Conservation (phyloP, 1,139 yeast species). For the Suzukiozyma palmioleophila region DNA sequence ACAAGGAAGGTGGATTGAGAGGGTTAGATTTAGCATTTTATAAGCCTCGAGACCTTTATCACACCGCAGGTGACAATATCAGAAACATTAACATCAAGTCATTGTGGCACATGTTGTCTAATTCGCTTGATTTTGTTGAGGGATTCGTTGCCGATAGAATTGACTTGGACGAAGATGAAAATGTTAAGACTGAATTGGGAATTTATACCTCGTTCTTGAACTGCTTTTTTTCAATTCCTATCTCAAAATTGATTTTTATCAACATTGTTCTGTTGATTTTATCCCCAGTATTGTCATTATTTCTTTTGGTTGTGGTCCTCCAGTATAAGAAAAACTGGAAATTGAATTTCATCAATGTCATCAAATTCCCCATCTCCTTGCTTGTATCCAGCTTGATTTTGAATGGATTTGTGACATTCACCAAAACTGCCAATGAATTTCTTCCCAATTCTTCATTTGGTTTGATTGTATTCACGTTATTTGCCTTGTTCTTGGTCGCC, state of each 20-base stretch:
- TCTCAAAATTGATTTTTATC: conserved; percentile 39
- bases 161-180: conserved; percentile 28
- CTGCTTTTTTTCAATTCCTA: conserved; percentile 50
- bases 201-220: conserved; percentile 63
- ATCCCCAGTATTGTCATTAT: conserved; percentile 51
- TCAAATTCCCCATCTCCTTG: conserved; percentile 57
- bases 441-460: conserved; percentile 54
- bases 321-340: conserved; percentile 48
- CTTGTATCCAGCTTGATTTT: conserved; percentile 34
- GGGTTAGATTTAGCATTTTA: conserved; percentile 70
- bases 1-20: conserved; percentile 59
- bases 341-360: conserved; percentile 30
- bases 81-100: conserved; percentile 60
- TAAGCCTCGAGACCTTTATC: conserved; percentile 75
- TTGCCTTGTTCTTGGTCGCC: conserved; percentile 47
- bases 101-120: conserved; percentile 78
- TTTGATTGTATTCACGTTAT: conserved; percentile 30
- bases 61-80: conserved; percentile 71
- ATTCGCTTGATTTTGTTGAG: conserved; percentile 54
- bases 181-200: conserved; percentile 35
- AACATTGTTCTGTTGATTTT: conserved; percentile 48
- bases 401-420: conserved; percentile 27
- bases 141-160: conserved; percentile 35
- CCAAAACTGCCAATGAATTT: conserved; percentile 45
- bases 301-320: conserved; percentile 45